phyloP scores from a whole-genome alignment of 441 rosid genomes.

The Macaranga tanarius region DNA sequence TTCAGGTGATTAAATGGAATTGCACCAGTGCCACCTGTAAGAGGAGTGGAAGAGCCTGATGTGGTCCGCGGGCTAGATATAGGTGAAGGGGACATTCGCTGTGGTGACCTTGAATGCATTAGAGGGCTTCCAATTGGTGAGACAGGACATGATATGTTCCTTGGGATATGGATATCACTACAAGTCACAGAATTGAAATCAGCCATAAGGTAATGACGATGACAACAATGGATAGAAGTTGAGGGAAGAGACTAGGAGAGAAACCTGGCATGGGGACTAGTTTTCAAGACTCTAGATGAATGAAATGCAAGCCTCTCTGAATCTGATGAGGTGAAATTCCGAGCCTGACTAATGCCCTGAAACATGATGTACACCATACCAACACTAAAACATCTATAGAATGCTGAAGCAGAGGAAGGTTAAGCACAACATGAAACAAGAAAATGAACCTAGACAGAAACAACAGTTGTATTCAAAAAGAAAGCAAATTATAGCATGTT shows the following conservation, averaged over 20 bases:
- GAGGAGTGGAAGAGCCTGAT: slow-evolving; percentile 72
- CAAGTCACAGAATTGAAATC: slow-evolving; percentile 26
- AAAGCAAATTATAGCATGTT: neutral
- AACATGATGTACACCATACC: slow-evolving; percentile 21
- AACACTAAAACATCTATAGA: slow-evolving; percentile 1
- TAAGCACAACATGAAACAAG: neutral
- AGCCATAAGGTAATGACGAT: slow-evolving; percentile 15
- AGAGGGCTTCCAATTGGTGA: slow-evolving; percentile 75
- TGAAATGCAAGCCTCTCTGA: slow-evolving; percentile 60
- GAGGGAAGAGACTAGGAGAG: slow-evolving; percentile 23
- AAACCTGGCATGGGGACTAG: slow-evolving; percentile 42
- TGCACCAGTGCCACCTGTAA: slow-evolving; percentile 57
- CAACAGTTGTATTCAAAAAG: neutral
- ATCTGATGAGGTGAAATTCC: slow-evolving; percentile 44
- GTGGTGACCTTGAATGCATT: slow-evolving; percentile 60
- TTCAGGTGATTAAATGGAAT: slow-evolving; percentile 54
- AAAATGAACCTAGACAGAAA: neutral
- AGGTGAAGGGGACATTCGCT: slow-evolving; percentile 71
- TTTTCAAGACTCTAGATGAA: slow-evolving; percentile 55
- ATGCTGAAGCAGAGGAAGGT: neutral
- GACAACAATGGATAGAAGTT: neutral
- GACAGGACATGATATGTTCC: slow-evolving; percentile 72
- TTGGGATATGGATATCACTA: slow-evolving; percentile 54
- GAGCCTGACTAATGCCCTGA: slow-evolving; percentile 51
- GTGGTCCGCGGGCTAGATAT: slow-evolving; percentile 67